Evolutionary conservation across 2,329 filamentous ascomycete genomes (phyloP).

Genomic region (Clonostachys solani): DNA sequence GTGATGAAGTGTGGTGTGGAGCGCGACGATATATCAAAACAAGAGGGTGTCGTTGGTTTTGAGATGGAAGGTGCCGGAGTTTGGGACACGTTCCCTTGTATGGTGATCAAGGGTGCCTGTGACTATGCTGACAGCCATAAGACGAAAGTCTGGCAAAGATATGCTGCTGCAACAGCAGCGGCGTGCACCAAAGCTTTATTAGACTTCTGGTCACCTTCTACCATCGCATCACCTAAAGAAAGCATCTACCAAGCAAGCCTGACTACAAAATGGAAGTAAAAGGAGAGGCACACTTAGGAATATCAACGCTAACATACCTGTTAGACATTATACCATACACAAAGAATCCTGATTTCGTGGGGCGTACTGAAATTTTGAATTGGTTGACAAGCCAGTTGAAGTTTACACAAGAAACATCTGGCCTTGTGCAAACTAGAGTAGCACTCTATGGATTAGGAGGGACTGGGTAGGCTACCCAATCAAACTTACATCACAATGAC

Average conservation of each 20-base stretch:
- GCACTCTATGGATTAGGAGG: too few relatives aligned
- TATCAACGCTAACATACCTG: too few relatives aligned
- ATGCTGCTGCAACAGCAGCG: constrained; percentile 31
- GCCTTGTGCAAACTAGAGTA: too few relatives aligned
- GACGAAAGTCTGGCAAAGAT: constrained; percentile 25
- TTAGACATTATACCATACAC: too few relatives aligned
- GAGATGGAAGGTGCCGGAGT: constrained; percentile 27
- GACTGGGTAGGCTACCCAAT: neutral
- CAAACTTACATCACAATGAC: neutral
- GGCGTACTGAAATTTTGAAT: too few relatives aligned
- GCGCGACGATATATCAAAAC: neutral
- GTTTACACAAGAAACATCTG: too few relatives aligned
- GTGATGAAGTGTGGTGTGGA: neutral
- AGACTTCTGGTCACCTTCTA: neutral
- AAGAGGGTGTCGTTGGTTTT: constrained; percentile 8
- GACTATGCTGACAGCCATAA: constrained; percentile 20
- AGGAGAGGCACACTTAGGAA: too few relatives aligned
- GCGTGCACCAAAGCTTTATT: constrained; percentile 12
- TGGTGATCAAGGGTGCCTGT: constrained; percentile 32
- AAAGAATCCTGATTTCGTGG: too few relatives aligned
- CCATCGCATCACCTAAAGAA: too few relatives aligned
- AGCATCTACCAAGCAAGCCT: too few relatives aligned
- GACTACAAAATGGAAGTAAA: too few relatives aligned
- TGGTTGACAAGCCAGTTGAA: too few relatives aligned
- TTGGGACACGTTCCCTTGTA: constrained; percentile 23